Evolutionary conservation across 768 basidiomycete species (phyloP).

Genomic region (Tricholoma furcatifolium): DNA sequence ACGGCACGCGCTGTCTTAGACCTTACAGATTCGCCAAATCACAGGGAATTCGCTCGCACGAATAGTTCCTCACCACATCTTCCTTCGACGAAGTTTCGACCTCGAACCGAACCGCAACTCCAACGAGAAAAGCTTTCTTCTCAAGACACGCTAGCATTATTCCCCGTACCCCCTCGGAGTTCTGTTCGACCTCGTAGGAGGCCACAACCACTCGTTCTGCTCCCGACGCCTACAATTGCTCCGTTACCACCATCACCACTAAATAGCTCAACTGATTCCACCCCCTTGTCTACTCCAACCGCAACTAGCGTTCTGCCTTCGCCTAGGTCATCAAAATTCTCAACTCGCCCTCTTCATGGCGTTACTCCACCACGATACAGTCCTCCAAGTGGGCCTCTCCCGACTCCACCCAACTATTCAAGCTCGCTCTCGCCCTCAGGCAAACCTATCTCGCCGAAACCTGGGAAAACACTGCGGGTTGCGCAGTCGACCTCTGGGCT

Average conservation of each 20-base stretch:
- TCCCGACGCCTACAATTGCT: slow-evolving; percentile 24
- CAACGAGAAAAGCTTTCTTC: slow-evolving; percentile 7
- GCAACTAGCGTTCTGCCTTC: slow-evolving; percentile 25
- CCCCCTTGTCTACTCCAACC: slow-evolving; percentile 42
- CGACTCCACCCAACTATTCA: slow-evolving; percentile 26
- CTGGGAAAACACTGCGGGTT: slow-evolving; percentile 15
- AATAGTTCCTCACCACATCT: slow-evolving; percentile 26
- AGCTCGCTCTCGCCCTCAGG: slow-evolving; percentile 9
- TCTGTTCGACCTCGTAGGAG: slow-evolving; percentile 35
- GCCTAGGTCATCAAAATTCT: slow-evolving; percentile 11
- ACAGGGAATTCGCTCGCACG: slow-evolving; percentile 19
- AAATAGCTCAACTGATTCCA: slow-evolving; percentile 37
- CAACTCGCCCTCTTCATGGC: slow-evolving; percentile 22
- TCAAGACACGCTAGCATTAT: slow-evolving; percentile 28
- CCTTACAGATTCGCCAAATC: slow-evolving; percentile 17
- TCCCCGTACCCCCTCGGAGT: slow-evolving; percentile 32
- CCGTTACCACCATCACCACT: slow-evolving; percentile 32
- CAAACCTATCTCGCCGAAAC: neutral
- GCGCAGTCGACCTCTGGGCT: slow-evolving; percentile 23
- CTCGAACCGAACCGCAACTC: slow-evolving; percentile 10
- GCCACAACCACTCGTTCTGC: slow-evolving; percentile 39
- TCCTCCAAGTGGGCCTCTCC: slow-evolving; percentile 38
- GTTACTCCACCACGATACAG: slow-evolving; percentile 31
- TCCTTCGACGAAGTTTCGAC: slow-evolving; percentile 14
- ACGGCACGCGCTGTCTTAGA: slow-evolving; percentile 20